phyloP scores from a whole-genome alignment of 441 rosid species.

The Populus trichocarpa region DNA sequence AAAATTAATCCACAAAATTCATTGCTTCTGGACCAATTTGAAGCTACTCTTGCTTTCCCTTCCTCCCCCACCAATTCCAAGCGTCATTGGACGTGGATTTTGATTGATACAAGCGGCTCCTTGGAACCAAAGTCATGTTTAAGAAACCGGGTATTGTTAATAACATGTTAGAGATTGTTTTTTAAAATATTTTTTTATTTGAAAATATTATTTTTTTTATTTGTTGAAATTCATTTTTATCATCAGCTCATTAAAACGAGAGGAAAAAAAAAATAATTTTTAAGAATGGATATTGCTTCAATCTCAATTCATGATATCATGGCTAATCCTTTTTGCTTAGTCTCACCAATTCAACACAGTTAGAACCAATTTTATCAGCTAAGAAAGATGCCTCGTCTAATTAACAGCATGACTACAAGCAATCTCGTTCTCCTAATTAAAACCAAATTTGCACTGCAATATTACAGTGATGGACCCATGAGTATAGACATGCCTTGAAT shows the following conservation, averaged over 20 bases:
- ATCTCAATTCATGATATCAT: not conserved
- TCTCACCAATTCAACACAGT: not conserved
- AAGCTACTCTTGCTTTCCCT: slow-evolving; percentile 23
- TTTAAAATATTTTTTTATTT: no score
- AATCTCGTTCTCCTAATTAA: no score
- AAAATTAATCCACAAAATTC: slow-evolving; percentile 2
- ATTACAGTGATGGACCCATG: not conserved
- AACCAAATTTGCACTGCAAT: not conserved
- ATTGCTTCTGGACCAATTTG: slow-evolving; percentile 19
- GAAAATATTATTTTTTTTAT: rapidly evolving
- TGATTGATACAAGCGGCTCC: not conserved
- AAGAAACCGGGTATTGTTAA: not conserved
- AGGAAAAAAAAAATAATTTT: no score
- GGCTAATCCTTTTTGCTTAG: not conserved
- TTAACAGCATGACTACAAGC: no score
- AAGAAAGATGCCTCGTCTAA: no score
- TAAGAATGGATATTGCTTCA: not conserved
- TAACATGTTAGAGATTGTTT: rapidly evolving
- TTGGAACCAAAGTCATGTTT: not conserved
- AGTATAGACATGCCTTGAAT: not conserved
- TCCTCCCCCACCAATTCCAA: slow-evolving; percentile 17
- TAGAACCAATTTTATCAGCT: no score
- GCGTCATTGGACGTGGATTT: not conserved
- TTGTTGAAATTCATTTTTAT: no score
- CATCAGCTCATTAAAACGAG: no score